phyloP scores from a whole-genome alignment of 441 rosid genomes.

The Adansonia gregorii region DNA sequence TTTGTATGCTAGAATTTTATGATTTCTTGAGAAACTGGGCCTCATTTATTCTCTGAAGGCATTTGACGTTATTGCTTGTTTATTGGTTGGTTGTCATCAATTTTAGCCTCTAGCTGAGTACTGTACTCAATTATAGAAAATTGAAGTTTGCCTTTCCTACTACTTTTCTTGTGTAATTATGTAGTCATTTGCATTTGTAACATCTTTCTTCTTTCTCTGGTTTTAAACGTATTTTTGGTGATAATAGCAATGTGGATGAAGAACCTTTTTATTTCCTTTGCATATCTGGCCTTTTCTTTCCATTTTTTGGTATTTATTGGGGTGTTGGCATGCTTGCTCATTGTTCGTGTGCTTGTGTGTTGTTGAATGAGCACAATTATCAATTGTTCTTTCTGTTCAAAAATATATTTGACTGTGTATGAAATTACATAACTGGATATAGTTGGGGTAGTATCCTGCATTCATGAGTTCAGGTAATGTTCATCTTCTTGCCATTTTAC shows the following conservation, averaged over 20 bases:
- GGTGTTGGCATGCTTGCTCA: neutral
- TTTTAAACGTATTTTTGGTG: neutral
- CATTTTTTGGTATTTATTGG: neutral
- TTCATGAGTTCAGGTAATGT: neutral
- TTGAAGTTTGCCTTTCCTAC: neutral
- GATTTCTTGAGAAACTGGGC: neutral
- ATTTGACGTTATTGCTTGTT: neutral
- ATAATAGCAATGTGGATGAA: neutral
- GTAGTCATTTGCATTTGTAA: neutral
- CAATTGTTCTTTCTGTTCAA: neutral
- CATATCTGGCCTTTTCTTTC: neutral
- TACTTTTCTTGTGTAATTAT: slow-evolving; percentile 1
- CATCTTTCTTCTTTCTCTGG: neutral
- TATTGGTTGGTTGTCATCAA: neutral
- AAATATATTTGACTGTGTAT: neutral
- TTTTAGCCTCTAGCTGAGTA: neutral
- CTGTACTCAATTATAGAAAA: neutral
- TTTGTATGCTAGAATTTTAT: neutral
- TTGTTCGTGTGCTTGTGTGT: neutral
- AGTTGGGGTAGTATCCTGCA: neutral
- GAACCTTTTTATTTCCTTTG: neutral
- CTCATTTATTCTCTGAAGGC: neutral
- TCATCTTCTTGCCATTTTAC: neutral
- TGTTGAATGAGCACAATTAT: slow-evolving; percentile 10
- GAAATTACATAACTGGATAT: slow-evolving; percentile 11